Evolutionary conservation across 2,329 filamentous ascomycete genomes (phyloP), one percentile per base, ranked within the genome.

Genomic region (Cercospora sesami): DNA sequence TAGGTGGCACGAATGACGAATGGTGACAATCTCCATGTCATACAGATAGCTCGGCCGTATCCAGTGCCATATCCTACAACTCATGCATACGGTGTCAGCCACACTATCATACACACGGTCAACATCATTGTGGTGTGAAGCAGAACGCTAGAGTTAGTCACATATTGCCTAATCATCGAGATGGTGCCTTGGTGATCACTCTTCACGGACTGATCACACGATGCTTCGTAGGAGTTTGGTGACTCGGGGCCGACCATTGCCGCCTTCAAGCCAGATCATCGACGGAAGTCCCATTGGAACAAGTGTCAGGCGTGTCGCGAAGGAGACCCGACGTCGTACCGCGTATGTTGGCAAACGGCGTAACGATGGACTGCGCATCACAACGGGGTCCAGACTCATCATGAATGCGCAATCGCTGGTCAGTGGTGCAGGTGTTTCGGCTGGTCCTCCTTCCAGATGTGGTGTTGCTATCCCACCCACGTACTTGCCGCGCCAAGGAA

Each of bases 391-490:
- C 60, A 53, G 60, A 53, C 9, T 23, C 60, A 51, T 51, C 39
- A 48, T 62, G 60, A 18, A 48, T 63, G 42, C 26, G n/a, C 21
- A 18, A 30, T 30, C 16, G 21, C 10, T 57, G 51, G 51, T n/a
- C 36, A 30, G 18, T 16, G 23, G 12, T 16, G 28, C n/a, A 26
- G 51, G 51, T 57, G 26, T 14, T 18, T n/a, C 23, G n/a, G 28
- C 1, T 53, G 53, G n/a, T 64, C 26, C 51, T 36, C 48, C 30
- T 64, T 64, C 62, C 62, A 51, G 33, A 64, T 39, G 30, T 42
- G 48, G 62, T 64, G 23, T 33, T 64, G 28, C 45, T 39, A 64
- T 64, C 62, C 60, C 42, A 28, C 18, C 48, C 33, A 39, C 33
- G 33, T 16, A 39, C 48, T 42, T 61, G 51, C 26, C 53, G 26